Percentiles rank a stretch among this genome's conserved stretches.
These are phyloP conservation scores for Pichia terricola DNA, from an alignment of 1,139 yeast genomes.

Conservation along the genomic window DNA sequence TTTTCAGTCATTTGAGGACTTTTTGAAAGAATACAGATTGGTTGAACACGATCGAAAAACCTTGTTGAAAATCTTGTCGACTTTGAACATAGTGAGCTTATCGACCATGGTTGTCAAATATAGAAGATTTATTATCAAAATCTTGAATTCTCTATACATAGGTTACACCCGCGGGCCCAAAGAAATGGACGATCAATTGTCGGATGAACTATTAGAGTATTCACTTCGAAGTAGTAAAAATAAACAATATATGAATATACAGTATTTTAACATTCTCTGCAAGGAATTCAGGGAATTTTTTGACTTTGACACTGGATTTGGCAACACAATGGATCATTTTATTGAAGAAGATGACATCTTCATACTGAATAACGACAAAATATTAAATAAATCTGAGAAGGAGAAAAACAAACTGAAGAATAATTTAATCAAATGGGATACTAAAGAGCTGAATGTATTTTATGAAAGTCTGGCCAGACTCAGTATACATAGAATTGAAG, in stretches of 20 bases:
- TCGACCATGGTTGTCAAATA: conserved; percentile 1
- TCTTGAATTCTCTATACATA: conserved; percentile 3
- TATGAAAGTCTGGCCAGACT: conserved; percentile 35
- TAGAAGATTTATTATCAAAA: conserved; percentile 1
- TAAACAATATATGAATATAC: conserved; percentile 8
- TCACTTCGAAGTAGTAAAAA: not conserved
- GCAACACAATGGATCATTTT: conserved; percentile 1
- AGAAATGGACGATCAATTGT: not conserved
- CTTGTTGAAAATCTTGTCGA: conserved; percentile 1
- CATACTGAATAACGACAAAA: too few species aligned
- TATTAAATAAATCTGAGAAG: conserved; percentile 9
- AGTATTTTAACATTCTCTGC: conserved; percentile 14
- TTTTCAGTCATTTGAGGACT: conserved; percentile 2
- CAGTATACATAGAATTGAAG: conserved; percentile 39
- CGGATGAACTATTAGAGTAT: not conserved
- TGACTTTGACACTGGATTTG: conserved; percentile 4
- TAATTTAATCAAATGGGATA: conserved; percentile 29
- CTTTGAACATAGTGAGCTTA: conserved; percentile 1
- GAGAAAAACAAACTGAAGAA: not conserved
- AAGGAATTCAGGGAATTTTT: conserved; percentile 15
- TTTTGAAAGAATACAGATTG: conserved; percentile 1
- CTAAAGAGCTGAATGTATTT: conserved; percentile 33
- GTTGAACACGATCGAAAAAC: conserved; percentile 1
- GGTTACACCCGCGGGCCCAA: too few species aligned
- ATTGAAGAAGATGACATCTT: conserved; percentile 13